Percentiles rank a stretch among this genome's conserved stretches.
phyloP scores from a whole-genome alignment of 2,329 filamentous ascomycete genomes.

The Clathrospora elynae region DNA sequence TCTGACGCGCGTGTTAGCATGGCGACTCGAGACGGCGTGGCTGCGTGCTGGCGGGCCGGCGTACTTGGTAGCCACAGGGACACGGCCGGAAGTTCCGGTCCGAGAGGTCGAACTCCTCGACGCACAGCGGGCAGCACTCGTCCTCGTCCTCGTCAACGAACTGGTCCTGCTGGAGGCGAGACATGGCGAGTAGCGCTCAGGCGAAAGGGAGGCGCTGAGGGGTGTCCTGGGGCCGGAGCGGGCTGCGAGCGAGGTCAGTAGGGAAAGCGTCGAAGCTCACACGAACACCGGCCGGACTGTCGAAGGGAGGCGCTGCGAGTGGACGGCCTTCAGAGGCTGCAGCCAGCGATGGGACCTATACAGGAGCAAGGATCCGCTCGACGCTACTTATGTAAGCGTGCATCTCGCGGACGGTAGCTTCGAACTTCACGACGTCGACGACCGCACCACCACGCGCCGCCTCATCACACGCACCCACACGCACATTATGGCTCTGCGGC shows the following conservation, averaged over 20 bases:
- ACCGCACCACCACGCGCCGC: slow-evolving; percentile 33
- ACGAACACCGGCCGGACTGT: slow-evolving; percentile 42
- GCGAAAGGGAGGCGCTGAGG: slow-evolving; percentile 19
- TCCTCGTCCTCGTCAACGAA: slow-evolving; percentile 60
- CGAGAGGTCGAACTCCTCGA: slow-evolving; percentile 97
- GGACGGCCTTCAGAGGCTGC: slow-evolving; percentile 33
- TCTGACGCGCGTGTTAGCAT: slow-evolving; percentile 54
- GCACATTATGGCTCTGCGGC: slow-evolving; percentile 49
- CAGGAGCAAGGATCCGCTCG: slow-evolving; percentile 17
- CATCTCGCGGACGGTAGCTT: slow-evolving; percentile 16
- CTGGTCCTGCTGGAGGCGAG: slow-evolving; percentile 57
- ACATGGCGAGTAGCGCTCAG: slow-evolving; percentile 51
- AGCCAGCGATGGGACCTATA: slow-evolving; percentile 25
- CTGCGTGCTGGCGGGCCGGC: slow-evolving; percentile 35
- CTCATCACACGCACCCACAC: slow-evolving; percentile 20
- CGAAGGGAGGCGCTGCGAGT: slow-evolving; percentile 32
- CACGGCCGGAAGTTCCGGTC: slow-evolving; percentile 97
- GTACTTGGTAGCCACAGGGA: slow-evolving; percentile 96
- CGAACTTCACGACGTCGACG: slow-evolving; percentile 32
- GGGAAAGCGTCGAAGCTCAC: slow-evolving; percentile 27
- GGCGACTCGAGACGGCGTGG: slow-evolving; percentile 15
- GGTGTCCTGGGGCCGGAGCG: slow-evolving; percentile 10
- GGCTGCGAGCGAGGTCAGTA: slow-evolving; percentile 11
- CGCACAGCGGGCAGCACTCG: slow-evolving; percentile 83
- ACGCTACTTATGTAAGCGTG: slow-evolving; percentile 23